Conservation (phyloP, 106 monocot species). For the Posidonia australis region DNA sequence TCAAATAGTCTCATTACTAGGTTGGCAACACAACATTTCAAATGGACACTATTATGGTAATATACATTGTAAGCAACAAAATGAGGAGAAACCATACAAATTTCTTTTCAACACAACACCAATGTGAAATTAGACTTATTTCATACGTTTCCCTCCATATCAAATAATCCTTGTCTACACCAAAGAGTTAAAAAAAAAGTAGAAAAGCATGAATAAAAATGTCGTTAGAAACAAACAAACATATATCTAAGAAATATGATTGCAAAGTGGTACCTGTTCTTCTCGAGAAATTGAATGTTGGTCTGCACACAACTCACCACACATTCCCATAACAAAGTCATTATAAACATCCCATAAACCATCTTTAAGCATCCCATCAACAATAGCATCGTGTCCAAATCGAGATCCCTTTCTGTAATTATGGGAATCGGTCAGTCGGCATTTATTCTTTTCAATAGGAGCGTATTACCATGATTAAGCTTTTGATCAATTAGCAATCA, state of each 20-base stretch:
- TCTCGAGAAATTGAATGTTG: conserved; percentile 69
- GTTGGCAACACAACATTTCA: too few relatives aligned
- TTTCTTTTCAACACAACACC: too few relatives aligned
- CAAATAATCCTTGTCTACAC: too few relatives aligned
- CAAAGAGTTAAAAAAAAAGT: too few relatives aligned
- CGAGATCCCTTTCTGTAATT: conserved; percentile 81
- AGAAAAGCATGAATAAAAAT: too few relatives aligned
- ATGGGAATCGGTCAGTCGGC: neutral
- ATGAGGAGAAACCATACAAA: neutral
- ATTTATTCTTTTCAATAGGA: neutral
- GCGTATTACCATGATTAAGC: neutral
- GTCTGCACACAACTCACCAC: conserved; percentile 91
- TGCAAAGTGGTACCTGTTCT: conserved; percentile 58
- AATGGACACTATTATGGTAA: too few relatives aligned
- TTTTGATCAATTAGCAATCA: neutral
- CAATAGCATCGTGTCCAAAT: conserved; percentile 85
- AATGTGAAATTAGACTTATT: too few relatives aligned
- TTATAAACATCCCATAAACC: conserved; percentile 96
- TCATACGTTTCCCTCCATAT: too few relatives aligned
- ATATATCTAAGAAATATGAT: neutral
- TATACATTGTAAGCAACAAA: neutral
- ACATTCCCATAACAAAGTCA: conserved; percentile 86
- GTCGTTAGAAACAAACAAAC: too few relatives aligned
- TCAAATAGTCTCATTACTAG: too few relatives aligned
- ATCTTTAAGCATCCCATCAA: conserved; percentile 98